Evolutionary conservation across 2,329 filamentous ascomycete genomes (phyloP).

Genomic region (Fusarium bactridioides): DNA sequence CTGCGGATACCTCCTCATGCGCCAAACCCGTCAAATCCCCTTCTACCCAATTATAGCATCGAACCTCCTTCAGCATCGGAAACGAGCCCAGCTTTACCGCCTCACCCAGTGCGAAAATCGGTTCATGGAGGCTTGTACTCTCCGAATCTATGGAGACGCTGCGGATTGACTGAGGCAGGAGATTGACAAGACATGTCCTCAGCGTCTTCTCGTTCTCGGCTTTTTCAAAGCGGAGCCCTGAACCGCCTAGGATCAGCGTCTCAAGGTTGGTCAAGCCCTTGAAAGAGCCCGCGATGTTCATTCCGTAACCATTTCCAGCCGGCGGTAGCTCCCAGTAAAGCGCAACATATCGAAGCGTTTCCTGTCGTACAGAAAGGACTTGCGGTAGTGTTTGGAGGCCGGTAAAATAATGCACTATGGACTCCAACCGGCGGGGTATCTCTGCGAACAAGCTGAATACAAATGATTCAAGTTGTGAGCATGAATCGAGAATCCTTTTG

Average conservation of each 20-base stretch:
- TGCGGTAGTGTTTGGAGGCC: background rate
- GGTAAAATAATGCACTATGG: accelerated
- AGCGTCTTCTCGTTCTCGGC: accelerated
- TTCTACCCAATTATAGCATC: accelerated
- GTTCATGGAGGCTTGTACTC: background rate
- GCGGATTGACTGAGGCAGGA: background rate
- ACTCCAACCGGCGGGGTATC: accelerated
- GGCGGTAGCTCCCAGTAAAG: background rate
- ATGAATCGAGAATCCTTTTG: background rate
- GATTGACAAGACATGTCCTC: background rate
- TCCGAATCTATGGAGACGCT: background rate
- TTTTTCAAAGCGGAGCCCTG: background rate
- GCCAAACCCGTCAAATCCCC: accelerated
- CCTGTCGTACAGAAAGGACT: background rate
- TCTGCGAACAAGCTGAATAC: too few relatives aligned
- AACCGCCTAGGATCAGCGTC: background rate
- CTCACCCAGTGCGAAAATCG: background rate
- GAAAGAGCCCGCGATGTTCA: background rate
- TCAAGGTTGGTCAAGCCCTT: background rate
- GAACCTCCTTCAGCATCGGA: background rate
- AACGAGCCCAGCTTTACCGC: background rate
- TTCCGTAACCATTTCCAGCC: accelerated
- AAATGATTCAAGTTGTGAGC: background rate
- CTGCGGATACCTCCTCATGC: accelerated
- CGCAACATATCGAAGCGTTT: background rate